Conservation (phyloP, 306 rosid genomes). For the Begonia peltatifolia region DNA sequence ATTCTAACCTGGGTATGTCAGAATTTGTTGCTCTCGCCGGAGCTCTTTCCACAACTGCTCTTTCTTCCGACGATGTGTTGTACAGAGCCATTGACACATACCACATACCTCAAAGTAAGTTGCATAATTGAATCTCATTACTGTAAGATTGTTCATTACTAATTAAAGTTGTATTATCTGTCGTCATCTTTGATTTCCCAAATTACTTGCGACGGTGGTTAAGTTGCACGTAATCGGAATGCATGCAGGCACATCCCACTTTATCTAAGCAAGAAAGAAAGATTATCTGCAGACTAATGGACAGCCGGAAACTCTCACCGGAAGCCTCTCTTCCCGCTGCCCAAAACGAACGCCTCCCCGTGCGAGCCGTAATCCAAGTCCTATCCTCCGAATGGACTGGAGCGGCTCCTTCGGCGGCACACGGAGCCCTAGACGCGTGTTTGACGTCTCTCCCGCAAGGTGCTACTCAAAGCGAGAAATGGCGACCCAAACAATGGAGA, state of each 20-base stretch:
- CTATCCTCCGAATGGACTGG: slow-evolving; percentile 60
- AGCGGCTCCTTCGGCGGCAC: slow-evolving; percentile 51
- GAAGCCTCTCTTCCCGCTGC: slow-evolving; percentile 41
- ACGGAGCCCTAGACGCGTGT: slow-evolving; percentile 35
- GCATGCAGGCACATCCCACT: too few species aligned
- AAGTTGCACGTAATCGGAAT: too few species aligned
- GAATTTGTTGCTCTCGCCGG: slow-evolving; percentile 52
- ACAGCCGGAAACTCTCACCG: too few species aligned
- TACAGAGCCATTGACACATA: too few species aligned
- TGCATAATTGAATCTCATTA: too few species aligned
- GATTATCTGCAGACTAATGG: too few species aligned
- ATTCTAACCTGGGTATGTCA: slow-evolving; percentile 35
- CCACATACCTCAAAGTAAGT: too few species aligned
- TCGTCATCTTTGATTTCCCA: too few species aligned
- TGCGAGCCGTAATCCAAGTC: slow-evolving; percentile 81
- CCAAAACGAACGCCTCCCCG: slow-evolving; percentile 88
- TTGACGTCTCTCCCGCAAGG: slow-evolving; percentile 1
- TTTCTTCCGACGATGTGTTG: slow-evolving; percentile 52
- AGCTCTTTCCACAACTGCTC: slow-evolving; percentile 58
- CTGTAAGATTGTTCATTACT: too few species aligned
- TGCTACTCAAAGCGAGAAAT: slow-evolving; percentile 61
- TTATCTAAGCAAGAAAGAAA: too few species aligned
- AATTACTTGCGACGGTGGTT: too few species aligned
- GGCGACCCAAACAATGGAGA: slow-evolving; percentile 44
- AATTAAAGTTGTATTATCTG: too few species aligned